Evolutionary conservation across 768 basidiomycete species (phyloP).

Genomic region (Cystobasidium tubakii): DNA sequence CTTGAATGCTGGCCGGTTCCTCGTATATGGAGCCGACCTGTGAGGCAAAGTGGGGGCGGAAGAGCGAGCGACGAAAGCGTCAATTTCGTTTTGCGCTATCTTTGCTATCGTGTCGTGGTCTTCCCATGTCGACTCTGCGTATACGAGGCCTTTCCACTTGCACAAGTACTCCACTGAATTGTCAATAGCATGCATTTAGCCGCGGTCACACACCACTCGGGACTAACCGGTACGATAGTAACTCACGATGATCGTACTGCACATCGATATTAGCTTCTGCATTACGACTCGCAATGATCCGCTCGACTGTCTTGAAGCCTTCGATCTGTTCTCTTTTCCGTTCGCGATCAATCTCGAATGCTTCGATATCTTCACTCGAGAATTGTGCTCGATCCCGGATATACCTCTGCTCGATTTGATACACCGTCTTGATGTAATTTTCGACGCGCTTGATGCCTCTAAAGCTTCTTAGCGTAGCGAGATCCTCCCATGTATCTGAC

Average conservation of each 20-base stretch:
- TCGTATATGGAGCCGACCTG: slow-evolving; percentile 67
- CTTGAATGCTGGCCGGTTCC: slow-evolving; percentile 68
- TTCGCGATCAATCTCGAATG: slow-evolving; percentile 80
- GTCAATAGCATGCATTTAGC: slow-evolving; percentile 52
- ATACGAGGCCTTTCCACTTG: slow-evolving; percentile 92
- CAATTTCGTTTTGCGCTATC: slow-evolving; percentile 71
- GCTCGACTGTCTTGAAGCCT: slow-evolving; percentile 81
- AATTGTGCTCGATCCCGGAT: slow-evolving; percentile 60
- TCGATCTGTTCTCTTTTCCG: slow-evolving; percentile 86
- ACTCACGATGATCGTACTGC: slow-evolving; percentile 45
- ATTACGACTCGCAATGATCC: slow-evolving; percentile 74
- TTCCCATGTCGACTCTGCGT: slow-evolving; percentile 96
- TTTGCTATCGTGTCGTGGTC: slow-evolving; percentile 63
- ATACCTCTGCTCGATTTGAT: slow-evolving; percentile 66
- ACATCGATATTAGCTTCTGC: slow-evolving; percentile 43
- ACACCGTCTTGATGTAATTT: slow-evolving; percentile 83
- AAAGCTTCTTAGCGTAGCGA: slow-evolving; percentile 90
- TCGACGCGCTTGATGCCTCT: slow-evolving; percentile 94
- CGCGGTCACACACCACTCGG: too few relatives aligned
- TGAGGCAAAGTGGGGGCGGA: slow-evolving; percentile 74
- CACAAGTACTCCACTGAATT: slow-evolving; percentile 72
- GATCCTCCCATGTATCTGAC: slow-evolving; percentile 89
- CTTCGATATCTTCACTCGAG: slow-evolving; percentile 80
- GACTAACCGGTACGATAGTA: slow-evolving; percentile 37
- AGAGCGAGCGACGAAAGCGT: slow-evolving; percentile 70